Evolutionary conservation across 1,284 basidiomycete genomes (phyloP).

Genomic region (Ceratobasidium theobromae): DNA sequence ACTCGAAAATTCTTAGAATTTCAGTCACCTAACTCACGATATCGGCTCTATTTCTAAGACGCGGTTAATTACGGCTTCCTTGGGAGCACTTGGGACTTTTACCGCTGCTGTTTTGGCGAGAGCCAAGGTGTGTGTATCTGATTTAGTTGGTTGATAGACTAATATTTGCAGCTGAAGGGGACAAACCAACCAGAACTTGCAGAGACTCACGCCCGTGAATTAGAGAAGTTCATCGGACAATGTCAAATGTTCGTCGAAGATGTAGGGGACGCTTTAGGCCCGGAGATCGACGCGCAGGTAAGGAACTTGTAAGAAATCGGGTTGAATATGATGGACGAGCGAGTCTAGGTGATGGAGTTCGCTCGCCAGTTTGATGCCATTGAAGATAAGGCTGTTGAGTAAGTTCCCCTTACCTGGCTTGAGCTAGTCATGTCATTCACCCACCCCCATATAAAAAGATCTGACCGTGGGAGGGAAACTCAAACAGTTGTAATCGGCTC

Average conservation of each 20-base stretch:
- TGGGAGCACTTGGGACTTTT: slow-evolving; percentile 13
- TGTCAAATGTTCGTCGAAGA: slow-evolving; percentile 25
- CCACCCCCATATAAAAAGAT: no score
- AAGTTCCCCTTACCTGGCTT: not conserved
- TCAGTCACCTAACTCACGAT: no score
- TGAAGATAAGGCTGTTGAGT: slow-evolving; percentile 20
- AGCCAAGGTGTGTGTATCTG: slow-evolving; percentile 6
- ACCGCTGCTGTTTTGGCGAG: slow-evolving; percentile 15
- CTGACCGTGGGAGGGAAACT: no score
- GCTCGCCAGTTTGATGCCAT: slow-evolving; percentile 18
- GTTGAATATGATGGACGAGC: not conserved
- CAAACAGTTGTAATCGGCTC: not conserved
- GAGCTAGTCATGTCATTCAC: no score
- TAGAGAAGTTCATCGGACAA: slow-evolving; percentile 24
- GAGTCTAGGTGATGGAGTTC: slow-evolving; percentile 16
- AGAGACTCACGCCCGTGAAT: slow-evolving; percentile 11
- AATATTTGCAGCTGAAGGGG: slow-evolving; percentile 28
- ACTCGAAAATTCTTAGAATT: no score
- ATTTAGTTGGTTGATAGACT: not conserved
- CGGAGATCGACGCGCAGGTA: slow-evolving; percentile 26
- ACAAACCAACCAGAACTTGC: slow-evolving; percentile 26
- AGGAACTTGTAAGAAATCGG: not conserved
- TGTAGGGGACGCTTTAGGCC: not conserved
- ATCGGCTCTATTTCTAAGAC: no score
- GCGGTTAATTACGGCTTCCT: not conserved